Evolutionary conservation across 2,329 filamentous ascomycete species (phyloP).

Genomic region (Xylaria sp.): DNA sequence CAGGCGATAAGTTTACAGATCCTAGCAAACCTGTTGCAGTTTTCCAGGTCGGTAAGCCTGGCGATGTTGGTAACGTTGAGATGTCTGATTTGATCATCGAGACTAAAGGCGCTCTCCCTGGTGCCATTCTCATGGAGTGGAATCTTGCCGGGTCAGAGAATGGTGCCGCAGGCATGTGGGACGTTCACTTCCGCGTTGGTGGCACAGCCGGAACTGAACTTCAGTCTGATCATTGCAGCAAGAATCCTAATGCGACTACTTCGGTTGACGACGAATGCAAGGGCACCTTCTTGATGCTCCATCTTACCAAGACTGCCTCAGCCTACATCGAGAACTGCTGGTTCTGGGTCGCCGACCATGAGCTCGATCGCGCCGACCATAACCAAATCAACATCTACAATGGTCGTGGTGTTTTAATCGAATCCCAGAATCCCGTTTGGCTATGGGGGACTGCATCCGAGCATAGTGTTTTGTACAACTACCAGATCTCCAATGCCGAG

Average conservation of each 20-base stretch:
- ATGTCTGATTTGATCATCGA: constrained; percentile 89
- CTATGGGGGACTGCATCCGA: constrained; percentile 79
- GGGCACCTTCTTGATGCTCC: constrained; percentile 77
- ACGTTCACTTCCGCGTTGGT: constrained; percentile 94
- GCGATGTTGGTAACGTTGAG: constrained; percentile 83
- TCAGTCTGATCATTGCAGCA: constrained; percentile 81
- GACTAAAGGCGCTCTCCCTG: constrained; percentile 83
- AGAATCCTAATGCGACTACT: constrained; percentile 74
- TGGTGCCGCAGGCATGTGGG: constrained; percentile 86
- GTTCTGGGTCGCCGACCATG: constrained; percentile 92
- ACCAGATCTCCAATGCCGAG: constrained; percentile 80
- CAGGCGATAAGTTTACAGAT: constrained; percentile 77
- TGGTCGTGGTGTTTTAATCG: constrained; percentile 83
- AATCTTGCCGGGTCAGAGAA: constrained; percentile 76
- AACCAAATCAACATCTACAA: constrained; percentile 89
- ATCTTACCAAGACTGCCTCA: constrained; percentile 70
- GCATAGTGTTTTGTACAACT: constrained; percentile 79
- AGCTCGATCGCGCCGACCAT: constrained; percentile 78
- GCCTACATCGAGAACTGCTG: constrained; percentile 89
- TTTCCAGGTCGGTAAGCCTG: constrained; percentile 82
- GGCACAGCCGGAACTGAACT: constrained; percentile 86
- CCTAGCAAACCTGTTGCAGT: constrained; percentile 81
- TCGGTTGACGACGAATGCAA: constrained; percentile 73
- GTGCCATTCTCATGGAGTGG: constrained; percentile 92
- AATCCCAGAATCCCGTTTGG: constrained; percentile 82